Base-by-base conservation (phyloP, 2,329 filamentous ascomycete species). In the Cordyceps tenuipes region DNA sequence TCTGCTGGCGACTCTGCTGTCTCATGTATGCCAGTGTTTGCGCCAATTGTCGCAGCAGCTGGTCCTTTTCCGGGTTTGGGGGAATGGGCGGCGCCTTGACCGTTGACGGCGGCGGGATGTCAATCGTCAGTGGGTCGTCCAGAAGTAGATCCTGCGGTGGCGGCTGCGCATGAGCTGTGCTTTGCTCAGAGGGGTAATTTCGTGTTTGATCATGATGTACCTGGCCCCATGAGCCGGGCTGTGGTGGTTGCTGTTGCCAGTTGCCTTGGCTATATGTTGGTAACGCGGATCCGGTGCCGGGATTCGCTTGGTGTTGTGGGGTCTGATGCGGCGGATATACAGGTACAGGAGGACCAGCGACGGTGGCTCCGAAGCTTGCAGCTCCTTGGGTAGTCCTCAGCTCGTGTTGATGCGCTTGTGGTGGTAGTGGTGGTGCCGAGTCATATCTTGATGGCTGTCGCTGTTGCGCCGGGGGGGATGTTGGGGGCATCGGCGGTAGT, bases 1-100 rank as follows among this genome's bases (percentile, higher is more conserved):
- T 92, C 68, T 94, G 89, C 29, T 82, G 74, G 51, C 88, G 82
- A 57, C 85, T 87, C 52, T 82, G 81, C 63, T 86, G 84, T 17
- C 92, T 85, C 63, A 89, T 86, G 44, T 82, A 76, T 59, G 85
- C 79, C 3, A 97, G 77, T 0, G 86, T 83, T 60, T 82, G 78
- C 41, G 87, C 91, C 34, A 97, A 82, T 49, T 91, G 88, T 57
- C 82, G 82, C 3, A 96, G 80, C 17, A 97, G 82, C 21, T 89
- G 87, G 72, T 97, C 91, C 71, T 96, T 97, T 73, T 97, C 91
- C 0, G 94, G 94, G 68, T 99, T 99, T 0, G 91, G 92, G 0
- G 94, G 93, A 36, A 97, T 91, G 0, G 93, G 92, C 0, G 94
- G 93, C 0, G 91, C 84, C 6, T 87, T 80, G 8, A 85, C 70